Evolutionary conservation across 176 grass and related monocot species (phyloP).

Genomic region (Melocanna baccifera): DNA sequence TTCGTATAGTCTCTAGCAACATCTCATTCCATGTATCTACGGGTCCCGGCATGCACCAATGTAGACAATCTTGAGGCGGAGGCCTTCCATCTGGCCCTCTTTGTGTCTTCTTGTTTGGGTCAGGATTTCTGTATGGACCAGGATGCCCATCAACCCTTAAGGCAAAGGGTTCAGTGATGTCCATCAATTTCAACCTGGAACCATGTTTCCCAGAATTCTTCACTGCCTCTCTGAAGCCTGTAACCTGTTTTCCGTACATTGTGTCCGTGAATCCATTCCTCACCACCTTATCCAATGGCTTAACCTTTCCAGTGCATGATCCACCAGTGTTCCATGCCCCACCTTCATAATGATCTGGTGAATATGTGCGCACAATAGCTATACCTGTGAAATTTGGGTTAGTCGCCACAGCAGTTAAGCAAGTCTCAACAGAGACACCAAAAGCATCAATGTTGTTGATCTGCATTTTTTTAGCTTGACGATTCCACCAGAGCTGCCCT

Average conservation of each 20-base stretch:
- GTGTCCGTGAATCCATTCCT: constrained; percentile 71
- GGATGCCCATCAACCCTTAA: constrained; percentile 86
- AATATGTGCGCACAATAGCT: constrained; percentile 74
- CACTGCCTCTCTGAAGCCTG: constrained; percentile 58
- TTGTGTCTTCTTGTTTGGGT: constrained; percentile 90
- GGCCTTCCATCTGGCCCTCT: constrained; percentile 82
- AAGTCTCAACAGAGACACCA: constrained; percentile 77
- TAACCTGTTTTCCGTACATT: constrained; percentile 73
- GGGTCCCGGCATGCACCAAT: constrained; percentile 98
- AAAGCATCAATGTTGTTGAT: constrained; percentile 79
- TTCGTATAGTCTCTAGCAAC: constrained; percentile 72
- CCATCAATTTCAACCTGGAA: constrained; percentile 78
- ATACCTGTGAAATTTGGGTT: constrained; percentile 82
- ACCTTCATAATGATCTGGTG: constrained; percentile 88
- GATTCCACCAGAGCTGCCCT: constrained; percentile 91
- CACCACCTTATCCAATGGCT: constrained; percentile 49
- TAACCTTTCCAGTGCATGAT: constrained; percentile 79
- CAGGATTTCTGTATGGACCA: constrained; percentile 75
- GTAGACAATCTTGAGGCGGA: constrained; percentile 89
- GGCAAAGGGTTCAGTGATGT: constrained; percentile 75
- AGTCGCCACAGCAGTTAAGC: constrained; percentile 57
- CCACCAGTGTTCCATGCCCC: constrained; percentile 93
- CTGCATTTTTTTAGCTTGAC: constrained; percentile 61
- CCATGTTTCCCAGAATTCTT: constrained; percentile 44
- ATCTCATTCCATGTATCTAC: constrained; percentile 95